phyloP scores from a whole-genome alignment of 129 eudicot genomes.

The Helianthus tuberosus region DNA sequence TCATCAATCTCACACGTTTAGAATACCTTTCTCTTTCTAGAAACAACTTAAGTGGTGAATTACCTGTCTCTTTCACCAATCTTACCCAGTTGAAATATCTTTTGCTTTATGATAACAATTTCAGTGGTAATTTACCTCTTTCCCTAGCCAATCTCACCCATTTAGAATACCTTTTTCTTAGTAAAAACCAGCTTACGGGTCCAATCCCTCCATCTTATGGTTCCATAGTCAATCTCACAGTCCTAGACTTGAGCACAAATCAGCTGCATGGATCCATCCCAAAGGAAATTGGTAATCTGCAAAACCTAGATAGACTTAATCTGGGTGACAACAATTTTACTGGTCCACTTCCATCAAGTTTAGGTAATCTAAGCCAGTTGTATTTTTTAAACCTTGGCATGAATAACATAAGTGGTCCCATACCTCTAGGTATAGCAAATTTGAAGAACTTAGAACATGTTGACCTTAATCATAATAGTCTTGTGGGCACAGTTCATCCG shows the following conservation, averaged over 20 bases:
- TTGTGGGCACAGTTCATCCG: background rate
- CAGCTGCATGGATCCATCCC: slow-evolving; percentile 20
- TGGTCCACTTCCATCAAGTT: slow-evolving; percentile 15
- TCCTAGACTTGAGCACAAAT: slow-evolving; percentile 9
- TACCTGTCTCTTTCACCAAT: background rate
- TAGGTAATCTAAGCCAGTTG: background rate
- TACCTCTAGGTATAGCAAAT: slow-evolving; percentile 13
- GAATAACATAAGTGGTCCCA: slow-evolving; percentile 23
- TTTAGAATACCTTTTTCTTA: background rate
- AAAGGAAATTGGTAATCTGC: background rate
- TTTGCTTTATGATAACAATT: background rate
- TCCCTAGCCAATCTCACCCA: background rate
- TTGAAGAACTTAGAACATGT: background rate
- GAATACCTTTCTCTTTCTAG: background rate
- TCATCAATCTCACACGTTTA: background rate
- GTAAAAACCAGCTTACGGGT: background rate
- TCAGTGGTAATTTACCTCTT: background rate
- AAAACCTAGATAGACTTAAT: background rate
- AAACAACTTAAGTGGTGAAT: background rate
- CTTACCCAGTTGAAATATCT: background rate
- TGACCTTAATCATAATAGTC: slow-evolving; percentile 17
- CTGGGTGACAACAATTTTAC: slow-evolving; percentile 11
- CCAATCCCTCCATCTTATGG: slow-evolving; percentile 23
- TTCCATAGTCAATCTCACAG: background rate
- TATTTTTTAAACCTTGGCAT: background rate